Evolutionary conservation across 805 yeast genomes (phyloP).

Genomic region (Candida insectalens): DNA sequence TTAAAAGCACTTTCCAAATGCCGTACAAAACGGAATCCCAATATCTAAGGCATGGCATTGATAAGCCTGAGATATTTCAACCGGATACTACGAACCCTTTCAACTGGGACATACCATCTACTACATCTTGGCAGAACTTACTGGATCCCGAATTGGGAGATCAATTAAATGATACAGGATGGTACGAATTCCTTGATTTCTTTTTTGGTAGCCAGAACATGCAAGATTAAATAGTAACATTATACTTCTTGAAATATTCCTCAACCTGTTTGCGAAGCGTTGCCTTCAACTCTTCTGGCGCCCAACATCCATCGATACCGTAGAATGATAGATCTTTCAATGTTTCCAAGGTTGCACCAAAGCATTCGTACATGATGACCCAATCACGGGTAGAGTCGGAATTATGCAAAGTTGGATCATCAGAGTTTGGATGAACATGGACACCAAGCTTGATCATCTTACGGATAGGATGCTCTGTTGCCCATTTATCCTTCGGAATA

Average conservation of each 20-base stretch:
- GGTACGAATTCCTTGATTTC: slow-evolving; percentile 19
- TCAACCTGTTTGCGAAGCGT: slow-evolving; percentile 8
- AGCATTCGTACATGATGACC: slow-evolving; percentile 23
- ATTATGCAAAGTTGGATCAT: slow-evolving; percentile 23
- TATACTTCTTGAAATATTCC: slow-evolving; percentile 1
- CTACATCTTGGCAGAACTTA: background rate
- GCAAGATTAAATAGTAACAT: no score
- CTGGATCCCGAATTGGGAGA: slow-evolving; percentile 3
- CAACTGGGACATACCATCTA: no score
- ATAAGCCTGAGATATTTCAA: no score
- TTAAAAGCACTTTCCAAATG: background rate
- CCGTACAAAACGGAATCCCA: slow-evolving; percentile 2
- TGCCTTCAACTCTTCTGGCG: slow-evolving; percentile 11
- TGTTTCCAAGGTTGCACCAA: slow-evolving; percentile 16
- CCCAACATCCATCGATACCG: slow-evolving; percentile 23
- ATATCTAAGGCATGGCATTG: slow-evolving; percentile 1
- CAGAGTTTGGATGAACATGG: slow-evolving; percentile 23
- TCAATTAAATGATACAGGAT: slow-evolving; percentile 18
- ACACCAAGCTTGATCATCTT: slow-evolving; percentile 19
- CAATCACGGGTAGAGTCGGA: slow-evolving; percentile 22
- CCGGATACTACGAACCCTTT: background rate
- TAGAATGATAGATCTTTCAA: slow-evolving; percentile 15
- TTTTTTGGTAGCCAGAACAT: slow-evolving; percentile 11
- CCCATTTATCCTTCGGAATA: slow-evolving; percentile 21
- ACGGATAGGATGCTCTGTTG: slow-evolving; percentile 21